Conservation (phyloP, 345 rosid genomes). For the Populus deltoides region DNA sequence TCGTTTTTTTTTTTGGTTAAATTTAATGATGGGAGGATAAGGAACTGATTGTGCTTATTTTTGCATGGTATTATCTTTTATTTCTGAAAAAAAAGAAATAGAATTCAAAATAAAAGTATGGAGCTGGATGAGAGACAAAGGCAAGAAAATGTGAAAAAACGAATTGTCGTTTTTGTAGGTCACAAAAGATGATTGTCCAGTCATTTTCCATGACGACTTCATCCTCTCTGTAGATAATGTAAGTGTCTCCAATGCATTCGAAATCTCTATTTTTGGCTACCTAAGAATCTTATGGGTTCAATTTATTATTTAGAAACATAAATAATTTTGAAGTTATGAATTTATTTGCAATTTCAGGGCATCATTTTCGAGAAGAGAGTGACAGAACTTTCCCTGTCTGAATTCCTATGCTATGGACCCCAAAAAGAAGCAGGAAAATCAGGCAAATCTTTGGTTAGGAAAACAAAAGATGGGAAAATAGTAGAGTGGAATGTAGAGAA, state of each 20-base stretch:
- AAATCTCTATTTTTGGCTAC: background rate
- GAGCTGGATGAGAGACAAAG: conserved; percentile 10
- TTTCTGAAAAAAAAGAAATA: background rate
- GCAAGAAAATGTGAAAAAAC: conserved; percentile 18
- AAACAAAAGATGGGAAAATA: conserved; percentile 71
- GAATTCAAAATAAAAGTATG: background rate
- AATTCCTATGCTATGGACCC: conserved; percentile 71
- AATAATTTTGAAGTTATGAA: background rate
- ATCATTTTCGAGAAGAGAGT: conserved; percentile 68
- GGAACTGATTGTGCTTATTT: conserved; percentile 14
- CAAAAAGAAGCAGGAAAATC: conserved; percentile 47
- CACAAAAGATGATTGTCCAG: conserved; percentile 85
- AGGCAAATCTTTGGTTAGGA: conserved; percentile 62
- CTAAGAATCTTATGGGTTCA: background rate
- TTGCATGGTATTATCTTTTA: background rate
- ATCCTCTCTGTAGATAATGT: conserved; percentile 78
- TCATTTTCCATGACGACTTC: conserved; percentile 87
- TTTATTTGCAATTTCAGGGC: conserved; percentile 43
- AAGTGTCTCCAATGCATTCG: conserved; percentile 24
- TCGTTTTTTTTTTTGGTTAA: too few relatives aligned
- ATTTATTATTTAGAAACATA: background rate
- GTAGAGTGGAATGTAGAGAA: conserved; percentile 60
- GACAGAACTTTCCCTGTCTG: conserved; percentile 63
- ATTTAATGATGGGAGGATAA: background rate
- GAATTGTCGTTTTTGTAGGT: conserved; percentile 60